phyloP scores from a whole-genome alignment of 495 filamentous ascomycete species.

The Penicillium ochrochloron region DNA sequence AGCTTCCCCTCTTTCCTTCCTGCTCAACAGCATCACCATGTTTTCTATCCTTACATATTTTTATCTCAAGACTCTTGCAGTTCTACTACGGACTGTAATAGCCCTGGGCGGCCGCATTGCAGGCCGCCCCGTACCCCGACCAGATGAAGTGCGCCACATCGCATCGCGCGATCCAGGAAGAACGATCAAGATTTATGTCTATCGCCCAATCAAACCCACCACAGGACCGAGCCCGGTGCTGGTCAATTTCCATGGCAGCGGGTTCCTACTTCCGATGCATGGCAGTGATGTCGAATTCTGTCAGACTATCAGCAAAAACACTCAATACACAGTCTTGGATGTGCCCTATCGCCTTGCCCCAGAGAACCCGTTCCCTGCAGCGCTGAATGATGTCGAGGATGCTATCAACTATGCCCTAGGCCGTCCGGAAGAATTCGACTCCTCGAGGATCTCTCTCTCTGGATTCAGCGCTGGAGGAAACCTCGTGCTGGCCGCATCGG shows the following conservation, averaged over 20 bases:
- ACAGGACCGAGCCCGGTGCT: constrained; percentile 43
- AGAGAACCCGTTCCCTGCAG: constrained; percentile 76
- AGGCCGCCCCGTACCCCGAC: constrained; percentile 12
- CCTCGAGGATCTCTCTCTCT: constrained; percentile 42
- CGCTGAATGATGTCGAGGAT: constrained; percentile 70
- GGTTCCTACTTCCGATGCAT: constrained; percentile 48
- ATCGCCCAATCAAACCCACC: constrained; percentile 32
- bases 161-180: constrained; percentile 47
- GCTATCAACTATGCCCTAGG: constrained; percentile 40
- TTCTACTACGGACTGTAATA: constrained; percentile 26
- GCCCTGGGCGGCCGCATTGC: background rate
- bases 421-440: constrained; percentile 40
- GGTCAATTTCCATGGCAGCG: constrained; percentile 52
- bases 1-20: background rate
- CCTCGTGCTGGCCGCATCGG: constrained; percentile 44
- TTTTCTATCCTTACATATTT: constrained; percentile 33
- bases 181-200: constrained; percentile 52
- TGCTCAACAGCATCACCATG: constrained; percentile 1
- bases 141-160: constrained; percentile 45
- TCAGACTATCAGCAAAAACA: constrained; percentile 38
- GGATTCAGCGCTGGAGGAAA: constrained; percentile 54
- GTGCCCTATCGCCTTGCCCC: constrained; percentile 81
- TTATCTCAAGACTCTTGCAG: constrained; percentile 32
- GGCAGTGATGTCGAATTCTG: constrained; percentile 50
- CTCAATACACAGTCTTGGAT: constrained; percentile 48